phyloP scores from a whole-genome alignment of 2,329 filamentous ascomycete genomes.

The Verticillium longisporum region DNA sequence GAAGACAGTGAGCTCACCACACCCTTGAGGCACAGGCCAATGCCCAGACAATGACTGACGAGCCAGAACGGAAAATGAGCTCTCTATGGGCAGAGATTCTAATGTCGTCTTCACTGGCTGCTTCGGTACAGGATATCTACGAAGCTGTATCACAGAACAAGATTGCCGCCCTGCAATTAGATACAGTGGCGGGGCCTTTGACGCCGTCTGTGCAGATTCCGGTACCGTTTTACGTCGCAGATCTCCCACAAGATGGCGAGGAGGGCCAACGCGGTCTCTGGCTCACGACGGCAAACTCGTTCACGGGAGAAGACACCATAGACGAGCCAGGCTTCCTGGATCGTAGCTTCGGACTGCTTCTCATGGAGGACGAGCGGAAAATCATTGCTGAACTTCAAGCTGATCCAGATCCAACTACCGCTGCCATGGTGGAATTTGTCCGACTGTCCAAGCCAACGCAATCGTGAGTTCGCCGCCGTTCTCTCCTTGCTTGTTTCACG shows the following conservation, averaged over 20 bases:
- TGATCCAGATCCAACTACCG: conserved; percentile 68
- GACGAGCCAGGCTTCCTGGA: conserved; percentile 65
- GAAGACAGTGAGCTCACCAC: conserved; percentile 47
- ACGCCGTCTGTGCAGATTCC: conserved; percentile 60
- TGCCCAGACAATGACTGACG: conserved; percentile 6
- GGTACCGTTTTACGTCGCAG: conserved; percentile 61
- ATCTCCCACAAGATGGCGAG: conserved; percentile 63
- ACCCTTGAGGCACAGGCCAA: background rate
- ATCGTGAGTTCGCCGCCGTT: conserved; percentile 38
- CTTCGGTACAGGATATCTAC: conserved; percentile 76
- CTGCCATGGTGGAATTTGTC: conserved; percentile 74
- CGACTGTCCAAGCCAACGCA: conserved; percentile 64
- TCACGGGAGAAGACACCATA: conserved; percentile 60
- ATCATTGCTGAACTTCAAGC: conserved; percentile 68
- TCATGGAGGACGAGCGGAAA: conserved; percentile 75
- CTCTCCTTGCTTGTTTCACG: too few relatives aligned
- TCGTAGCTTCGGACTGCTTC: conserved; percentile 78
- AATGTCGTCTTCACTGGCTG: conserved; percentile 69
- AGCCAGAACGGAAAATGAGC: conserved; percentile 51
- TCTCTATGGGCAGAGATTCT: conserved; percentile 65
- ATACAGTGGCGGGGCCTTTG: conserved; percentile 50
- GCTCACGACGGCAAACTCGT: conserved; percentile 79
- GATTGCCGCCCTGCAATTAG: conserved; percentile 78
- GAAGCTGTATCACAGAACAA: conserved; percentile 74
- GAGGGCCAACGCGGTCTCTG: conserved; percentile 69